phyloP scores from a whole-genome alignment of 2,329 filamentous ascomycete genomes.

The Sporothrix pseudoabietina region DNA sequence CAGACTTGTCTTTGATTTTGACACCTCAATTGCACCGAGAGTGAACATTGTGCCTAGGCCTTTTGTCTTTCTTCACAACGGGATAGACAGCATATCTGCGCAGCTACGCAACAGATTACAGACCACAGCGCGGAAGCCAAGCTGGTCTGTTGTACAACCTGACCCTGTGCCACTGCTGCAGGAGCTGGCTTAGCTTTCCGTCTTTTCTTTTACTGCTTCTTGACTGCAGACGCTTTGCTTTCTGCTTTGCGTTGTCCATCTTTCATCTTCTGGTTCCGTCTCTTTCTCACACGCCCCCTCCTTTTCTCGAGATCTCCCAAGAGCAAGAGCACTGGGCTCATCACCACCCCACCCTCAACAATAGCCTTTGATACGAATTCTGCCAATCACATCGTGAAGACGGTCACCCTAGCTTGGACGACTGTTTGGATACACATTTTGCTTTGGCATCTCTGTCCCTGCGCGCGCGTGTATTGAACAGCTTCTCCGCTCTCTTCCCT shows the following conservation, averaged over 20 bases:
- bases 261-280: neutral
- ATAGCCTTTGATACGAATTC: neutral
- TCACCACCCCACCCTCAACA: slow-evolving; percentile 20
- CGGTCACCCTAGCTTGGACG: neutral
- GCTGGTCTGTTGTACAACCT: slow-evolving; percentile 31
- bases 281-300: neutral
- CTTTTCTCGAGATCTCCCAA: neutral
- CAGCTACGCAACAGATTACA: slow-evolving; percentile 21
- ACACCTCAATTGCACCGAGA: neutral
- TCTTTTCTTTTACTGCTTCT: slow-evolving; percentile 11
- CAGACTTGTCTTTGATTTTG: neutral
- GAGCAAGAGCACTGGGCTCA: neutral
- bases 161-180: slow-evolving; percentile 30
- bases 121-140: slow-evolving; percentile 23
- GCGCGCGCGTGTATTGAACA: neutral
- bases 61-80: neutral
- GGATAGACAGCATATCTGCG: neutral
- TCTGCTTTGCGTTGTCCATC: neutral
- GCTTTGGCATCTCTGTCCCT: neutral
- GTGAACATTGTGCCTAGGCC: neutral
- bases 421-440: neutral
- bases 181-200: slow-evolving; percentile 23
- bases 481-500: neutral
- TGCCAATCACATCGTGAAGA: slow-evolving; percentile 14
- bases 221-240: neutral